Evolutionary conservation across 768 basidiomycete species (phyloP), one percentile per base, ranked within the genome.

Genomic region (Podaxis carcinomalis): DNA sequence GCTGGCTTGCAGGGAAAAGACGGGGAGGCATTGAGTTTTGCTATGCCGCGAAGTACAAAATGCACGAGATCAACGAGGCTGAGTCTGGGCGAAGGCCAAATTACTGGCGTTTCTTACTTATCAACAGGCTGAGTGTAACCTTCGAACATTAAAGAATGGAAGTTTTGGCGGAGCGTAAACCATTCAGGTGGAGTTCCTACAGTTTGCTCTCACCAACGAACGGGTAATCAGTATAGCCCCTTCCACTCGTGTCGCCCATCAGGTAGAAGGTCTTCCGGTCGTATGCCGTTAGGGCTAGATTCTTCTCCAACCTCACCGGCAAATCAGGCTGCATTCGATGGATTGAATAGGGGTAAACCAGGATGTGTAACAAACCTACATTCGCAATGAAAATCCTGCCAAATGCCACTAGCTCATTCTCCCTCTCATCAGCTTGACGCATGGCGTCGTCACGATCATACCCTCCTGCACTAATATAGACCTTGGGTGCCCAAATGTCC

Each of bases 381-480:
- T 75, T 77, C 2, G 75, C 65, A n/a, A 74, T 64, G 64, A 68
- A 77, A 5, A 51, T 50, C 44, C 71, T 62, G 2, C 74, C 75
- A 57, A 74, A 72, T 1, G 72, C 68, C 23, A 75, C 64, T 1
- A 75, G 53, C 13, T 68, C 67, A 2, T 71, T 72, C 23, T 63
- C 57, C 40, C 49, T 58, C 42, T 61, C 55, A 9, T 80, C 76
- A 1, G 77, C 80, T 0, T 64, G 64, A 23, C 68, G 63, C 2
- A 80, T 56, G 0, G 80, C 83, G 0, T 65, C 67, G 44, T 80
- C 73, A 3, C 77, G 71, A 1, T 73, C 75, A 64, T 81, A 78
- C 1, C 78, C 80, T 23, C 81, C 81, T 3, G 79, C 77, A 11
- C 70, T 72, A 56, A 85, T 77, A 53, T 77, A 71, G 0, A 69